Evolutionary conservation across 805 yeast genomes (phyloP).

Genomic region (Saturnispora besseyi): DNA sequence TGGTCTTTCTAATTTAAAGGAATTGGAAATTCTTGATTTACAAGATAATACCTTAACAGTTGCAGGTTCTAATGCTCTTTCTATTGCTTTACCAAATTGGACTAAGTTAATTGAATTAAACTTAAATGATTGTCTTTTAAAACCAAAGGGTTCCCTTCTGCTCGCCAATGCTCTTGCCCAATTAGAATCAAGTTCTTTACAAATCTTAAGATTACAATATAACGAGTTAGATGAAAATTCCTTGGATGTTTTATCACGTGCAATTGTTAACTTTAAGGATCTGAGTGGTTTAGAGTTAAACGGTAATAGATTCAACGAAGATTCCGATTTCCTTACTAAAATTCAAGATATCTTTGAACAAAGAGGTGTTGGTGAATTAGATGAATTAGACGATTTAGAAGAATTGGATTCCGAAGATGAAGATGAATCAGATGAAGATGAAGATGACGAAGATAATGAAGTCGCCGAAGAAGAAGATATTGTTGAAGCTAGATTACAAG

Average conservation of each 20-base stretch:
- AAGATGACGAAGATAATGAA: slow-evolving; percentile 33
- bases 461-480: slow-evolving; percentile 38
- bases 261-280: slow-evolving; percentile 46
- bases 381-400: slow-evolving; percentile 92
- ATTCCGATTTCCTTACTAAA: slow-evolving; percentile 55
- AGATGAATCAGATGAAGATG: slow-evolving; percentile 53
- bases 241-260: slow-evolving; percentile 47
- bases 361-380: slow-evolving; percentile 74
- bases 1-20: slow-evolving; percentile 57
- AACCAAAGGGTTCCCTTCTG: slow-evolving; percentile 63
- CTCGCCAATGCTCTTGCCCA: slow-evolving; percentile 26
- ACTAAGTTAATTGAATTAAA: slow-evolving; percentile 61
- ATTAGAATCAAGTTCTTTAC: slow-evolving; percentile 27
- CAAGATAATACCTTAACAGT: slow-evolving; percentile 93
- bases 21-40: slow-evolving; percentile 65
- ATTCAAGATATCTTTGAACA: slow-evolving; percentile 56
- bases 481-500: slow-evolving; percentile 28
- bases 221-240: slow-evolving; percentile 73
- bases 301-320: slow-evolving; percentile 91
- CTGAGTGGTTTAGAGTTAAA: slow-evolving; percentile 71
- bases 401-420: slow-evolving; percentile 66
- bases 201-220: slow-evolving; percentile 67
- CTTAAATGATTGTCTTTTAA: slow-evolving; percentile 81
- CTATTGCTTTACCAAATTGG: slow-evolving; percentile 58
- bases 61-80: slow-evolving; percentile 55